A percentile compares a stretch with the other conserved stretches of the same genome.
Evolutionary conservation across 192 early-diverging fungal genomes (phyloP).

Genomic region (Coemansia sp.): DNA sequence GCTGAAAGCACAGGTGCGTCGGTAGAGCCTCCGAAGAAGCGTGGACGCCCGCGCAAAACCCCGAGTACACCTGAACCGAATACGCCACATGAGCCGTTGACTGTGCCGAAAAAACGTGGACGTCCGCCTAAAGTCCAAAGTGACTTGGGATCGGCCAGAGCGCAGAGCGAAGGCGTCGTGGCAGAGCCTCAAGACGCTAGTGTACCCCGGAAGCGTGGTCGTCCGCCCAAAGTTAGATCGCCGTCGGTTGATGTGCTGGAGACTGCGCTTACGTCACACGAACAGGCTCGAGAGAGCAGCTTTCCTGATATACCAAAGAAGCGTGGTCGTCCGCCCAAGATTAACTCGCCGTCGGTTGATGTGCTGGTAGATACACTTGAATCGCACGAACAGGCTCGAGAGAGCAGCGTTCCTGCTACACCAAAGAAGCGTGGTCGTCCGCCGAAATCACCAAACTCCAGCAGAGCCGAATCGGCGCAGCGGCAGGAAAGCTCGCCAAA

Average conservation of each 20-base stretch:
- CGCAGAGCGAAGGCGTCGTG: neutral
- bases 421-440: slow-evolving; percentile 3
- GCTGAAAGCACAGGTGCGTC: neutral
- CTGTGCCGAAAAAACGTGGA: slow-evolving; percentile 10
- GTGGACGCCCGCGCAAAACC: neutral
- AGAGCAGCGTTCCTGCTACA: neutral
- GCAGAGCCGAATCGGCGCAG: neutral
- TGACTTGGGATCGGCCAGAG: neutral
- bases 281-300: neutral
- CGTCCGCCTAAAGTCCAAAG: slow-evolving; percentile 1
- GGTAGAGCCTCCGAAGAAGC: neutral
- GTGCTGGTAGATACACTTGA: neutral
- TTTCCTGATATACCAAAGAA: neutral
- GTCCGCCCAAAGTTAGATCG: neutral
- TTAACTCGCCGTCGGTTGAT: neutral
- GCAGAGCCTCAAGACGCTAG: neutral
- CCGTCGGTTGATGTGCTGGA: neutral
- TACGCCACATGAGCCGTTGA: neutral
- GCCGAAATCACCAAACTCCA: neutral
- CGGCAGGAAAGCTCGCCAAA: neutral
- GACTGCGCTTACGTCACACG: neutral
- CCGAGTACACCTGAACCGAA: neutral
- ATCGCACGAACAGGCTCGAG: neutral
- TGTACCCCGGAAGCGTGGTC: slow-evolving; percentile 2
- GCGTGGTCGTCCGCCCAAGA: slow-evolving; percentile 13